Evolutionary conservation across 208 protist species (phyloP).

Genomic region (Wallacemonas collosoma): DNA sequence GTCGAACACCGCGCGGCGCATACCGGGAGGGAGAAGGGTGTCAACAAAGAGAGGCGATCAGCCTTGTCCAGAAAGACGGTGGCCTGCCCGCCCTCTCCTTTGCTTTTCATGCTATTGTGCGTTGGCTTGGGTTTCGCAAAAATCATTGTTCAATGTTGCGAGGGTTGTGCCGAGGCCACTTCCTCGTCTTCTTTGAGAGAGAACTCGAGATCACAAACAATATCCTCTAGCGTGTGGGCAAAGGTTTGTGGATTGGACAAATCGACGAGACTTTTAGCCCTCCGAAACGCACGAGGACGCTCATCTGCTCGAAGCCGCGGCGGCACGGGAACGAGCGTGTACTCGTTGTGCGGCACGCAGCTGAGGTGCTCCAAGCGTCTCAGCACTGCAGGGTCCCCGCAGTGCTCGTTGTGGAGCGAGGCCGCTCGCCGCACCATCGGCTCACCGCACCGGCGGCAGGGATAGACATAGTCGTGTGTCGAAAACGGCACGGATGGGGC

Average conservation of each 20-base stretch:
- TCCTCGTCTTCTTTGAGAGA: slow-evolving; percentile 37
- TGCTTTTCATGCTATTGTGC: no score
- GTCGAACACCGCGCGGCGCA: no score
- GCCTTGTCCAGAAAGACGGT: no score
- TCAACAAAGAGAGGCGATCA: no score
- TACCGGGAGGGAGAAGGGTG: no score
- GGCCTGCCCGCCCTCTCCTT: no score
- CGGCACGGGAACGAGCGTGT: slow-evolving; percentile 54
- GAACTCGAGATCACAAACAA: slow-evolving; percentile 75
- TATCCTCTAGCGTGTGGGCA: slow-evolving; percentile 76
- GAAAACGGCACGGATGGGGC: neutral
- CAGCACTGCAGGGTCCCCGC: slow-evolving; percentile 65
- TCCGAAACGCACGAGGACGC: slow-evolving; percentile 32
- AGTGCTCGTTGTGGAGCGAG: slow-evolving; percentile 57
- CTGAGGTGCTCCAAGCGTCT: slow-evolving; percentile 51
- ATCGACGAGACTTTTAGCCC: slow-evolving; percentile 69
- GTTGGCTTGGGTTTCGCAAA: no score
- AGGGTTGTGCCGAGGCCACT: neutral
- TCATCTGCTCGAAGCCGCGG: slow-evolving; percentile 35
- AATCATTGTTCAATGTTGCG: no score
- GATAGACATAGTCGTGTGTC: slow-evolving; percentile 21
- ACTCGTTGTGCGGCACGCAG: slow-evolving; percentile 72
- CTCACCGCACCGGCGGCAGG: slow-evolving; percentile 67
- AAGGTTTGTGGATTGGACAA: slow-evolving; percentile 81
- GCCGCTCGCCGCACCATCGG: slow-evolving; percentile 37